These are phyloP conservation scores for Venturia aucupariae DNA, from an alignment of 2,329 filamentous ascomycete genomes.

Conservation along the genomic window DNA sequence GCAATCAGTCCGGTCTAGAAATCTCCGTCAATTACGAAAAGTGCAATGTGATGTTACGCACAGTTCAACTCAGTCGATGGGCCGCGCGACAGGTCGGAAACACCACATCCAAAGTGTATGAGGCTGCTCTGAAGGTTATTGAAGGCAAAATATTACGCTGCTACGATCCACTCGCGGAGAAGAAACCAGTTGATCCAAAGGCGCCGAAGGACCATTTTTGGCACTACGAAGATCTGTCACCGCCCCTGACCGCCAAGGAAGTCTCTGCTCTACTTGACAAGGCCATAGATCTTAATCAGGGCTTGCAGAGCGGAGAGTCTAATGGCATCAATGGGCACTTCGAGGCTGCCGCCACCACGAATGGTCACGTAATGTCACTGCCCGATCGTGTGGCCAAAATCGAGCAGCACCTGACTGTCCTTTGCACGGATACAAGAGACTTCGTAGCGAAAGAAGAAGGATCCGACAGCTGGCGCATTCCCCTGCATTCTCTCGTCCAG, in stretches of 20 bases:
- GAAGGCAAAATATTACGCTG: constrained; percentile 62
- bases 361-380: constrained; percentile 16
- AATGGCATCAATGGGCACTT: constrained; percentile 18
- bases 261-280: constrained; percentile 33
- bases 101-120: constrained; percentile 70
- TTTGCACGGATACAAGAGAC: constrained; percentile 58
- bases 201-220: neutral
- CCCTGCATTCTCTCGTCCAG: constrained; percentile 65
- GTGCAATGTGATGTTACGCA: constrained; percentile 72
- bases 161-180: constrained; percentile 41
- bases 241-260: constrained; percentile 30
- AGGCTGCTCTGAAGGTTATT: constrained; percentile 58
- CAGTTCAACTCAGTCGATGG: constrained; percentile 63
- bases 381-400: constrained; percentile 33
- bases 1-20: constrained; percentile 44
- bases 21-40: constrained; percentile 80
- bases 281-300: constrained; percentile 31
- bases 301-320: constrained; percentile 16
- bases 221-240: constrained; percentile 25
- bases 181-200: neutral
- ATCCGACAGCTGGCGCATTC: constrained; percentile 70
- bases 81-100: constrained; percentile 62
- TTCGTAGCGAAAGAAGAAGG: constrained; percentile 63
- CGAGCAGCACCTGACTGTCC: constrained; percentile 62
- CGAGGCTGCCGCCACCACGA: constrained; percentile 21